Evolutionary conservation across 352 stramenopile species (phyloP), one percentile per base, ranked within the genome.

Genomic region (Globisporangium heterothallicum): DNA sequence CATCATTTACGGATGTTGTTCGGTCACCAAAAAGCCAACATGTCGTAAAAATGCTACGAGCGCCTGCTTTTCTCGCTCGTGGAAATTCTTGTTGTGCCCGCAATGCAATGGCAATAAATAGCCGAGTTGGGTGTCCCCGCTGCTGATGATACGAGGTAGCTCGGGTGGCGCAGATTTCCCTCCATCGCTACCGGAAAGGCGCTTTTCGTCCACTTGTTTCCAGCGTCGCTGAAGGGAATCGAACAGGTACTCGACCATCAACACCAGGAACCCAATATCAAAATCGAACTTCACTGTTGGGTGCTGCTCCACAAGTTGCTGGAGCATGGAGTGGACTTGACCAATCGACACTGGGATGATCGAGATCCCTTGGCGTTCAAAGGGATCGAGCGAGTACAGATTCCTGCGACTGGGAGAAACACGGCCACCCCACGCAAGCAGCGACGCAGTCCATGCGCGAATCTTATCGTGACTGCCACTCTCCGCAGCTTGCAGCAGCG

Each of bases 51-150:
- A 89, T 5, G 56, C 58, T 25, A 76, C 48, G n/a, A 94, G 61
- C 40, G 73, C 72, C 9, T 75, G 52, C 49, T 92, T 92, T 50
- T 94, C 84, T 3, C 52, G 51, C 19, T 92, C 79, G 32, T 75
- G 69, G 36, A 88, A 93, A 53, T 89, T 88, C 47, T 86, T 85
- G 59, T 95, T 95, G 53, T 95, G 84, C 7, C 83, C 84, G 36
- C 84, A 95, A 43, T 89, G 84, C 10, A 95, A 57, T 12, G 76
- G 65, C 19, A 95, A 59, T 12, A 95, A 61, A 6, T 58, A 72
- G 5, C 83, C 84, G 9, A 86, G 50, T 10, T 70, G 66, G 0
- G 57, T 36, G 49, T 79, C 61, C 2, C 42, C 48, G 3, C 61
- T 76, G 29, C 62, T 50, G 22, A 74, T 72, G 42, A 77, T 45